These are phyloP conservation scores for Yamadazyma triangularis DNA, from an alignment of 1,139 yeast species.

Conservation along the genomic window DNA sequence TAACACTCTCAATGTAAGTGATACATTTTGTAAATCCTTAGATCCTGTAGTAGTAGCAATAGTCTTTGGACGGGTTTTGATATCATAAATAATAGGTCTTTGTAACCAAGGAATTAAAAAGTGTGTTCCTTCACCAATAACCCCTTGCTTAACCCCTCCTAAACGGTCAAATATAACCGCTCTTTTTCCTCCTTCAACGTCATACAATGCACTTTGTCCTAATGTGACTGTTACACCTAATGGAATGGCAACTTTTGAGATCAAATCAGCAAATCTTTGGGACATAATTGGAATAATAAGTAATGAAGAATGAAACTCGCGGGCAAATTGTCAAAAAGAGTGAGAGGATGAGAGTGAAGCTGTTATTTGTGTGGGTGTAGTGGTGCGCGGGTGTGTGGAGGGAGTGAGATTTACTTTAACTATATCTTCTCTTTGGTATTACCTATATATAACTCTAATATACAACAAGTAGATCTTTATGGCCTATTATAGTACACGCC, in stretches of 20 bases:
- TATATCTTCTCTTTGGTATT: too few relatives aligned
- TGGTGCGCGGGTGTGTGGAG: too few relatives aligned
- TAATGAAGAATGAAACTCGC: too few relatives aligned
- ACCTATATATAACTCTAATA: too few relatives aligned
- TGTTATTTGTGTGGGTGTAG: too few relatives aligned
- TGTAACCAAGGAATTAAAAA: slow-evolving; percentile 96
- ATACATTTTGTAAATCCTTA: slow-evolving; percentile 93
- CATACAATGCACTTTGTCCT: slow-evolving; percentile 76
- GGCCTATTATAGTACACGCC: too few relatives aligned
- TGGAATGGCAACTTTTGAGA: slow-evolving; percentile 59
- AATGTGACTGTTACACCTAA: slow-evolving; percentile 63
- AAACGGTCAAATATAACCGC: slow-evolving; percentile 95
- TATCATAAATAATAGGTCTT: slow-evolving; percentile 84
- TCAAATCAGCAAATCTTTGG: slow-evolving; percentile 33
- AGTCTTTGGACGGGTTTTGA: slow-evolving; percentile 85
- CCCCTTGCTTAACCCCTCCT: slow-evolving; percentile 79
- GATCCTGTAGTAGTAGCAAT: slow-evolving; percentile 96
- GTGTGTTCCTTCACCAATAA: slow-evolving; percentile 96
- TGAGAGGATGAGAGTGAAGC: too few relatives aligned
- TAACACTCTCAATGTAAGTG: slow-evolving; percentile 85
- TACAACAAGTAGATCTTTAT: too few relatives aligned
- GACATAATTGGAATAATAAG: too few relatives aligned
- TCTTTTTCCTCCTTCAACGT: slow-evolving; percentile 92
- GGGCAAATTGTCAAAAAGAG: too few relatives aligned
- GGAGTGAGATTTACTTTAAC: too few relatives aligned